phyloP scores from a whole-genome alignment of 2,329 filamentous ascomycete genomes.

The Diaporthe longicolla region DNA sequence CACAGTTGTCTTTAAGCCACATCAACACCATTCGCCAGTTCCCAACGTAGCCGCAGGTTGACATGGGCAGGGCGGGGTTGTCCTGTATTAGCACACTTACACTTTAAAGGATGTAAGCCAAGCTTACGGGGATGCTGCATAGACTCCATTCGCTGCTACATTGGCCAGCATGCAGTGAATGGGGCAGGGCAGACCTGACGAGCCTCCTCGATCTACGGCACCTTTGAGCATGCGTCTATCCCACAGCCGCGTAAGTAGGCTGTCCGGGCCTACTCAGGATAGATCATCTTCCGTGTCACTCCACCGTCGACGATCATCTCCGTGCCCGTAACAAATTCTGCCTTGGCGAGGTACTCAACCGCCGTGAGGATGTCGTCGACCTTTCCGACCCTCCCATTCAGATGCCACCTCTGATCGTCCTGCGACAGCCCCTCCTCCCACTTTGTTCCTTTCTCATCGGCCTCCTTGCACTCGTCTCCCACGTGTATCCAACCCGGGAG shows the following conservation, averaged over 20 bases:
- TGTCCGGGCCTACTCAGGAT: conserved; percentile 46
- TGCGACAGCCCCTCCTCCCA: conserved; percentile 63
- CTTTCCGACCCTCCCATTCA: conserved; percentile 63
- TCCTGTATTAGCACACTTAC: no score
- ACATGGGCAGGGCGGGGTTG: not conserved
- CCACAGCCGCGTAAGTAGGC: not conserved
- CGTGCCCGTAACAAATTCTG: conserved; percentile 49
- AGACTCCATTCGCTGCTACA: not conserved
- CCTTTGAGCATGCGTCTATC: not conserved
- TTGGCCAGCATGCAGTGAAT: not conserved
- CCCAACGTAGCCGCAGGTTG: not conserved
- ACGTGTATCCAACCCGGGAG: conserved; percentile 68
- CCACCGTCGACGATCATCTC: conserved; percentile 51
- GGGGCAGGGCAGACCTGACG: not conserved
- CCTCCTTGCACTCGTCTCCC: conserved; percentile 51
- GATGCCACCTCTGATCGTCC: conserved; percentile 63
- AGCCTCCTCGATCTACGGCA: no score
- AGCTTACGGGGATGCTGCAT: no score
- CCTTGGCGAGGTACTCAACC: conserved; percentile 48
- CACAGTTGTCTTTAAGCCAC: not conserved
- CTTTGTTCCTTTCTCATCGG: conserved; percentile 53
- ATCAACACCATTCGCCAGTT: not conserved
- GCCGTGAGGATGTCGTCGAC: conserved; percentile 58
- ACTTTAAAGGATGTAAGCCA: no score
- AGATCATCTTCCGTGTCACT: conserved; percentile 51